phyloP scores from a whole-genome alignment of 495 filamentous ascomycete genomes.

The Penicillium argentinense region DNA sequence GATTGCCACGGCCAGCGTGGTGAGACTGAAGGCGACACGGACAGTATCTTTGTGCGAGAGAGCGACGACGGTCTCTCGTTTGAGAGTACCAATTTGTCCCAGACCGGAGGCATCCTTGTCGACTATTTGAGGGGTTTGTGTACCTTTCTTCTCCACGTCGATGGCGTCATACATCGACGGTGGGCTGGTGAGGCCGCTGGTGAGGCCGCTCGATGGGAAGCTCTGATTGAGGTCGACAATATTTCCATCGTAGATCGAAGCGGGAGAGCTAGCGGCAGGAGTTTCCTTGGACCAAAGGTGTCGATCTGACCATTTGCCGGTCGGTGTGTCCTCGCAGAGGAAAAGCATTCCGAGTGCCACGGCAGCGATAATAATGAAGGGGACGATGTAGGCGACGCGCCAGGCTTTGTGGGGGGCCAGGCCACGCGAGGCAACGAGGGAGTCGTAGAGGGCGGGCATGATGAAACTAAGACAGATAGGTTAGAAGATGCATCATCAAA shows the following conservation, averaged over 20 bases:
- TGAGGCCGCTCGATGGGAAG: no score
- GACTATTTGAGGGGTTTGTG: constrained; percentile 28
- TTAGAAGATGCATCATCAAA: constrained; percentile 1
- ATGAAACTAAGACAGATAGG: constrained; percentile 59
- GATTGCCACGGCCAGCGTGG: constrained; percentile 64
- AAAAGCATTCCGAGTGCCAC: constrained; percentile 68
- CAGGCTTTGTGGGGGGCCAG: constrained; percentile 69
- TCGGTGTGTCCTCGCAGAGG: constrained; percentile 81
- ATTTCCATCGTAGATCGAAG: constrained; percentile 42
- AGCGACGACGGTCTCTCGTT: constrained; percentile 58
- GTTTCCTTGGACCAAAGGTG: constrained; percentile 43
- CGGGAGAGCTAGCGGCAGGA: neutral
- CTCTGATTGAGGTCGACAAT: constrained; percentile 55
- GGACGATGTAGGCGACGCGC: constrained; percentile 82
- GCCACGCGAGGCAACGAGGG: constrained; percentile 59
- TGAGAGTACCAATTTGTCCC: constrained; percentile 56
- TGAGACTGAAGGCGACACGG: constrained; percentile 59
- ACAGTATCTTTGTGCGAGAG: constrained; percentile 63
- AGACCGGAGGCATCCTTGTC: constrained; percentile 54
- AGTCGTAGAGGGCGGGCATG: constrained; percentile 91
- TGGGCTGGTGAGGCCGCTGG: no score
- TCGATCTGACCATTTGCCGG: constrained; percentile 78
- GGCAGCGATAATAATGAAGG: constrained; percentile 70
- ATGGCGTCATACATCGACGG: constrained; percentile 43
- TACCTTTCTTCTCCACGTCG: constrained; percentile 42